Evolutionary conservation across 2,329 filamentous ascomycete genomes (phyloP), one percentile per base, ranked within the genome.

Genomic region (Scedosporium apiospermum): DNA sequence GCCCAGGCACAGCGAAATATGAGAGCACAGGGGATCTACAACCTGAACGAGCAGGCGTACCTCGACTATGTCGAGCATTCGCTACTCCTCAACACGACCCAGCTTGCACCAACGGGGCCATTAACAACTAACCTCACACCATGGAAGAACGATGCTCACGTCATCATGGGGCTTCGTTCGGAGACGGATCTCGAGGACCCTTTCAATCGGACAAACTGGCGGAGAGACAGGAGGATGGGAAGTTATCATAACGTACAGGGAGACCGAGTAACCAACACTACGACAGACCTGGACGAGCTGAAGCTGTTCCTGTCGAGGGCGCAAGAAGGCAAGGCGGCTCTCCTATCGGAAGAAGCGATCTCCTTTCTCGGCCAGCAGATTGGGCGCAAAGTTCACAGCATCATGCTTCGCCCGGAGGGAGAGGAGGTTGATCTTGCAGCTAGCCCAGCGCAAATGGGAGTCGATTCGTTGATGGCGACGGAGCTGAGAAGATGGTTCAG

Each of bases 171-270:
- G 18, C 41, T 60, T 21, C 58, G 41, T 10, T 60, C 58, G 23
- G 58, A 60, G 23, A 46, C 10, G 41, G 58, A 60, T 26, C 58
- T 60, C 3, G 10, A 27, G 21, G 58, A 60, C 23, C 38, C 42
- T 23, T 27, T n/a, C 21, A 60, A 60, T 42, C 27, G 21, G 14
- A 60, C 58, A 34, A 60, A 60, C 23, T 60, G 58, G 58, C 16
- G 58, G 42, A 6, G 58, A n/a, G 41, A 60, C 26, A 60, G 58
- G 23, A n/a, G 58, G 14, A 60, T 60, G 58, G 58, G 58, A 30
- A 49, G 41, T 38, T 60, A 60, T 16, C 58, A 60, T n/a, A 60
- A 60, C 34, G 42, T 49, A 6, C 41, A 21, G n/a, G 9, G 26
- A 4, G 26, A 12, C 3, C 23, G 41, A 9, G 12, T 16, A 4